Evolutionary conservation across 805 yeast genomes (phyloP).

Genomic region (Saturnispora diversa): DNA sequence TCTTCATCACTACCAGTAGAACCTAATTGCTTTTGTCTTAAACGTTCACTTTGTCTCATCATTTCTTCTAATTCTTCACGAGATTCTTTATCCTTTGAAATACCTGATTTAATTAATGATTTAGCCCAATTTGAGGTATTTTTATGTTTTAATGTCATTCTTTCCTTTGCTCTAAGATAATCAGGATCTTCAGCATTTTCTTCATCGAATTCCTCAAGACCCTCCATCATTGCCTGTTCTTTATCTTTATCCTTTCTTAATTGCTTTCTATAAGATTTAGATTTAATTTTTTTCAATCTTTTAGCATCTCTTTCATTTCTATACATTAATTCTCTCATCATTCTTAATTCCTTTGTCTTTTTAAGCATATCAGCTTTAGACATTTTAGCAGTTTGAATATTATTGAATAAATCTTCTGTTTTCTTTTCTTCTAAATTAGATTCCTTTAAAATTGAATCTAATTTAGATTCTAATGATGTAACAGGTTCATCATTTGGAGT

Average conservation of each 20-base stretch:
- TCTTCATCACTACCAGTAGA: slow-evolving; percentile 19
- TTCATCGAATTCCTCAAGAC: slow-evolving; percentile 38
- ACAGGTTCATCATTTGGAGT: slow-evolving; percentile 39
- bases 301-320: slow-evolving; percentile 88
- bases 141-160: slow-evolving; percentile 88
- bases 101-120: slow-evolving; percentile 80
- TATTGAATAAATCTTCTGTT: slow-evolving; percentile 79
- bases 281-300: slow-evolving; percentile 89
- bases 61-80: slow-evolving; percentile 91
- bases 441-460: slow-evolving; percentile 50
- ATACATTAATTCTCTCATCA: slow-evolving; percentile 94
- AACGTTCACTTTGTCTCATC: slow-evolving; percentile 77
- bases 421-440: slow-evolving; percentile 66
- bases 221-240: slow-evolving; percentile 55
- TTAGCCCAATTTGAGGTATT: slow-evolving; percentile 87
- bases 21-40: slow-evolving; percentile 67
- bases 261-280: slow-evolving; percentile 79
- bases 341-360: slow-evolving; percentile 72
- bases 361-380: slow-evolving; percentile 70
- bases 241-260: slow-evolving; percentile 75
- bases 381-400: slow-evolving; percentile 72
- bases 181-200: slow-evolving; percentile 56
- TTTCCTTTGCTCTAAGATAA: slow-evolving; percentile 73
- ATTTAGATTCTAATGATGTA: slow-evolving; percentile 59
- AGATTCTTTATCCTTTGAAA: slow-evolving; percentile 76